phyloP scores from a whole-genome alignment of 176 grass and related monocot genomes.

The Aegilops bicornis region DNA sequence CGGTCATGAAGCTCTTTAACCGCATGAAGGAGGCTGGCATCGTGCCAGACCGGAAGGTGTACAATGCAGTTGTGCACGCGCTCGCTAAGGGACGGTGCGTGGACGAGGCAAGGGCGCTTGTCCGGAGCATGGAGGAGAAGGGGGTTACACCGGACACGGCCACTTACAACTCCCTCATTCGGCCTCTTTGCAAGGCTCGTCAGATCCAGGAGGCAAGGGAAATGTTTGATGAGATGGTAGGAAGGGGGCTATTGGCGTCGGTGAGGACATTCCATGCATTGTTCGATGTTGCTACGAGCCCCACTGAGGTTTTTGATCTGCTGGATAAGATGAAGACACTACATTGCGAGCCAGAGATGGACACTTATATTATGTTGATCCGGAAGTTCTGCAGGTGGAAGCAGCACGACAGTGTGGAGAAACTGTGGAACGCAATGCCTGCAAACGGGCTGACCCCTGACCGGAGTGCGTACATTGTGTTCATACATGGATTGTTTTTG shows the following conservation, averaged over 20 bases:
- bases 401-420: conserved; percentile 63
- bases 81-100: conserved; percentile 72
- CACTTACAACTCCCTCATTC: conserved; percentile 79
- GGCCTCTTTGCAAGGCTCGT: conserved; percentile 66
- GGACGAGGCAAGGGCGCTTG: conserved; percentile 54
- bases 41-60: conserved; percentile 61
- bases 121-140: conserved; percentile 67
- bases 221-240: conserved; percentile 69
- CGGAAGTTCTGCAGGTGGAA: conserved; percentile 76
- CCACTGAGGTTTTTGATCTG: conserved; percentile 62
- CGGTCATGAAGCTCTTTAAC: conserved; percentile 77
- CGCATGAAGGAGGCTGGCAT: conserved; percentile 70
- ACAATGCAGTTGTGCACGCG: conserved; percentile 68
- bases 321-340: conserved; percentile 56
- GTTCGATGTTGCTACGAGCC: conserved; percentile 48
- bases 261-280: conserved; percentile 82
- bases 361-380: conserved; percentile 81
- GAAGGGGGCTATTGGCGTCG: conserved; percentile 53
- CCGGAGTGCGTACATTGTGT: conserved; percentile 71
- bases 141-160: conserved; percentile 50
- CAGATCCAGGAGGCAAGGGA: conserved; percentile 60
- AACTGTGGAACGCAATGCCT: conserved; percentile 74
- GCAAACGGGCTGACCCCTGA: conserved; percentile 65
- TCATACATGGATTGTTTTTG: conserved; percentile 80
- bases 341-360: conserved; percentile 50